Evolutionary conservation across 169 alveolate species (phyloP), one percentile per base, ranked within the genome.

Genomic region (Cryptosporidium felis): DNA sequence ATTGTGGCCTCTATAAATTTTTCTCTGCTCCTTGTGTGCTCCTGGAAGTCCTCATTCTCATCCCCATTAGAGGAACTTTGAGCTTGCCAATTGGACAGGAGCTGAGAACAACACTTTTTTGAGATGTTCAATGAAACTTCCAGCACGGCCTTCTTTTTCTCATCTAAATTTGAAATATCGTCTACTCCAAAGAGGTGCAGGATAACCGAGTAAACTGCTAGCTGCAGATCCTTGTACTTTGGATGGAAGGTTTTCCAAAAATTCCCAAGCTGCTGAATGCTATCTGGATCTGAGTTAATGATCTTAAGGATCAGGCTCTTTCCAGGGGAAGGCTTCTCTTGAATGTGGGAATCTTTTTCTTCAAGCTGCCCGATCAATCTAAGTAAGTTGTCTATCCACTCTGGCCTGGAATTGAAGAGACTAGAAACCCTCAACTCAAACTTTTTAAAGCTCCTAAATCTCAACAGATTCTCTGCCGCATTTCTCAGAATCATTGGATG

Each of bases 241-340:
- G 85, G 85, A 56, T 74, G 85, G 8, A 74, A 74, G 28, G 28
- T 36, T 30, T 32, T 74, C 85, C 85, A 74, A 34, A 53, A 74
- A 32, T 53, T 49, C 5, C 85, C 85, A 6, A 56, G 14, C 6
- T 18, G 26, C 16, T 49, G 16, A 5, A 65, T 65, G 8, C 62
- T 65, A n/a, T 65, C 81, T 30, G 14, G n/a, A 14, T 65, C 62
- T 14, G 81, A 74, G 23, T 74, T 53, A 5, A 74, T 38, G 14
- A 74, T 42, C 21, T 53, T 56, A 10, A 12, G 1, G n/a, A 53
- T 74, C 41, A 49, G 41, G 46, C 46, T 38, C 16, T 12, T 9
- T 26, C n/a, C 62, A 1, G n/a, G n/a, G n/a, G n/a, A n/a, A n/a
- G n/a, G n/a, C n/a, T n/a, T n/a, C n/a, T n/a, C n/a, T n/a, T n/a